These are phyloP conservation scores for Psidium friedrichsthalianum DNA, from an alignment of 345 rosid species.

Conservation along the genomic window DNA sequence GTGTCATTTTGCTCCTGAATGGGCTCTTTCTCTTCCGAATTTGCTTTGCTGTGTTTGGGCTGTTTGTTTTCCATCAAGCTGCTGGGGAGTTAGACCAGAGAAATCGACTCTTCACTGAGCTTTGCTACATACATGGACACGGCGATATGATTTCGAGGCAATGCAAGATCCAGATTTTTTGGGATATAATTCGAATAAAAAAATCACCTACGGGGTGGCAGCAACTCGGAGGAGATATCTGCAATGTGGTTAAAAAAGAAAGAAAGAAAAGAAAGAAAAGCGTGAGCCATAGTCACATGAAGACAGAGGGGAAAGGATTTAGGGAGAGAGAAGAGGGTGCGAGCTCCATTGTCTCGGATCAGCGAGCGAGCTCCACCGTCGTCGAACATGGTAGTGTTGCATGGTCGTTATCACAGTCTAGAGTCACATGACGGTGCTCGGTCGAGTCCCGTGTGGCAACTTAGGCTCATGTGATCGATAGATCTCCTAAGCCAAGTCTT, in stretches of 20 bases:
- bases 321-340: background rate
- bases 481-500: too few relatives aligned
- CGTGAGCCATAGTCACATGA: background rate
- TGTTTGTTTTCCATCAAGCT: background rate
- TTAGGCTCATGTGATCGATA: too few relatives aligned
- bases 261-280: background rate
- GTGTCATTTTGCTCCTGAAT: background rate
- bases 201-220: background rate
- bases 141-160: accelerated
- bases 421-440: too few relatives aligned
- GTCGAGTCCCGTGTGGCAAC: too few relatives aligned
- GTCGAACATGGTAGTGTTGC: background rate
- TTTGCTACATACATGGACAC: background rate
- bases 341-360: background rate
- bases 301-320: background rate
- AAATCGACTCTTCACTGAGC: background rate
- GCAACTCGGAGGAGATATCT: background rate
- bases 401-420: background rate
- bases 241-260: background rate
- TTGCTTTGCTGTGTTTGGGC: background rate
- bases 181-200: background rate
- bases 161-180: background rate
- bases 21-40: background rate
- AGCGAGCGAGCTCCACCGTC: background rate
- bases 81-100: background rate